These are phyloP conservation scores for Chaetomium sp. DNA, from an alignment of 2,329 filamentous ascomycete genomes.

Conservation along the genomic window DNA sequence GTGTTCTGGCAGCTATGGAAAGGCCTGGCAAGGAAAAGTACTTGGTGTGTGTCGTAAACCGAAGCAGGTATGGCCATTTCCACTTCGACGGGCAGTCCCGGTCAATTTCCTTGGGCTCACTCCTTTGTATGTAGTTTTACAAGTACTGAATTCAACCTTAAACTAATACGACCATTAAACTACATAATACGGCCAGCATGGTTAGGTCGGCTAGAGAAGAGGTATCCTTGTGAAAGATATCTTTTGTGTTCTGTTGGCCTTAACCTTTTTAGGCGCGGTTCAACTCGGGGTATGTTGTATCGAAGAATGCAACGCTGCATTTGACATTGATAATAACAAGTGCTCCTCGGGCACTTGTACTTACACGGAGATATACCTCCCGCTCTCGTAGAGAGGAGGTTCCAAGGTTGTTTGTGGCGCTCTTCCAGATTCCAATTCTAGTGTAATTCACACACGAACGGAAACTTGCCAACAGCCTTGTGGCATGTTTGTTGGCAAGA, in stretches of 20 bases:
- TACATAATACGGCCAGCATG: too few species aligned
- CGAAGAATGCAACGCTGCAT: neutral
- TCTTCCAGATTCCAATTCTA: too few species aligned
- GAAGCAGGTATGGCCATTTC: too few species aligned
- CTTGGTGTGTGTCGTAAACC: too few species aligned
- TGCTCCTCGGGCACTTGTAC: neutral
- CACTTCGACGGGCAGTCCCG: too few species aligned
- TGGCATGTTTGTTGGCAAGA: neutral
- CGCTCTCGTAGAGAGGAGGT: neutral
- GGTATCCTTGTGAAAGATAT: neutral
- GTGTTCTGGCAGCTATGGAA: neutral
- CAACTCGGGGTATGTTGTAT: neutral
- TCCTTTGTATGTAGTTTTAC: neutral
- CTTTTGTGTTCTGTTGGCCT: neutral
- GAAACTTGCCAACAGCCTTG: neutral
- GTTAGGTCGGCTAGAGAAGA: neutral
- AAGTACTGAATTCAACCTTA: neutral
- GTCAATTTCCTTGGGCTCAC: too few species aligned
- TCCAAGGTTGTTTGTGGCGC: neutral
- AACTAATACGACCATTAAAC: too few species aligned
- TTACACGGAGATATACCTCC: neutral
- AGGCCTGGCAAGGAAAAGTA: neutral
- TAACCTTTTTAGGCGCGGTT: neutral
- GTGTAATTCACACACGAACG: neutral
- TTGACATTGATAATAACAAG: too few species aligned